These are phyloP conservation scores for Podospora australis DNA, from an alignment of 495 filamentous ascomycete species.

Conservation along the genomic window DNA sequence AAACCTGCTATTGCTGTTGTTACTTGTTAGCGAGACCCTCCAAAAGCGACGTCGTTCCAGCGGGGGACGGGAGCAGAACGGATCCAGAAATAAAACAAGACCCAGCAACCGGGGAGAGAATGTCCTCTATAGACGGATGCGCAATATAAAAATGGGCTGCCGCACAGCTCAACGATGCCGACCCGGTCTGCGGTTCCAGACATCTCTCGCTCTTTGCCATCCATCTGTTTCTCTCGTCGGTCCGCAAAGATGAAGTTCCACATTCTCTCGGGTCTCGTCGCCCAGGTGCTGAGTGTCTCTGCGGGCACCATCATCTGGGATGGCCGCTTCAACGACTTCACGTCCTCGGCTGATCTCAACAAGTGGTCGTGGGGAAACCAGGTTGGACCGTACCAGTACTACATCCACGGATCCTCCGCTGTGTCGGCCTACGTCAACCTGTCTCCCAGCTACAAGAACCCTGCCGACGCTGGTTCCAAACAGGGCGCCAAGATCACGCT, in stretches of 20 bases:
- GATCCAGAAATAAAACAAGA: too few relatives aligned
- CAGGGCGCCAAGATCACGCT: constrained; percentile 67
- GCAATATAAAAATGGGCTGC: constrained; percentile 2
- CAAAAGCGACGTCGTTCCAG: background rate
- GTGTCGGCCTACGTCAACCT: constrained; percentile 56
- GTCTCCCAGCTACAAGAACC: constrained; percentile 54
- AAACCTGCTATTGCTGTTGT: background rate
- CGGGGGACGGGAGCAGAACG: background rate
- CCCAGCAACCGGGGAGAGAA: constrained; percentile 5
- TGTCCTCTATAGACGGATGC: background rate
- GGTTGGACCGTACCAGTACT: constrained; percentile 65
- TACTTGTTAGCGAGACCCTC: background rate
- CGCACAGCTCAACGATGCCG: background rate
- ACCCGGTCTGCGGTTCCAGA: background rate
- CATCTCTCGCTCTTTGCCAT: background rate
- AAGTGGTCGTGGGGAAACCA: constrained; percentile 63
- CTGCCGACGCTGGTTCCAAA: constrained; percentile 52
- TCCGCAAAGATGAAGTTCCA: constrained; percentile 22
- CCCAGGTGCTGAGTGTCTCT: constrained; percentile 19
- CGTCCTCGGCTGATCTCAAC: constrained; percentile 44
- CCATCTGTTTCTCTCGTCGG: background rate
- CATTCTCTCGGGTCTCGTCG: constrained; percentile 17
- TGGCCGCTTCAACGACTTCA: constrained; percentile 54
- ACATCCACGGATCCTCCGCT: constrained; percentile 56
- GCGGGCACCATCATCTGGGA: constrained; percentile 51